Conservation (phyloP, 805 yeast species). For the Schwanniomyces polymorphus region DNA sequence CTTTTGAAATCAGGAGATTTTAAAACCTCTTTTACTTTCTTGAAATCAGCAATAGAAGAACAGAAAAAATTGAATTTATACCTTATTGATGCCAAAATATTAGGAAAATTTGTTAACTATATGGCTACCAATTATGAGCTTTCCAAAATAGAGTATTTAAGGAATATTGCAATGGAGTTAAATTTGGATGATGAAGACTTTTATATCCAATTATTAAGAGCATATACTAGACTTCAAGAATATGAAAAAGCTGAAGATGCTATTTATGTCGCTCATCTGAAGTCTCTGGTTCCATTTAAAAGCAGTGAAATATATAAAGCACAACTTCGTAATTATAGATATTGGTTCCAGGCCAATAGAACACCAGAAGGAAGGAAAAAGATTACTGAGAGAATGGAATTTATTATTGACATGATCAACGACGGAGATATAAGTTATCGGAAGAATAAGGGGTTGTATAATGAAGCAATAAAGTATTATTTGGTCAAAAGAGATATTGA, state of each 20-base stretch:
- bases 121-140: slow-evolving; percentile 20
- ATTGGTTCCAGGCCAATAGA: slow-evolving; percentile 20
- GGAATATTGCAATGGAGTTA: slow-evolving; percentile 15
- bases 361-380: slow-evolving; percentile 5
- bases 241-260: slow-evolving; percentile 31
- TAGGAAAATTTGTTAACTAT: slow-evolving; percentile 19
- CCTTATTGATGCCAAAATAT: slow-evolving; percentile 14
- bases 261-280: slow-evolving; percentile 30
- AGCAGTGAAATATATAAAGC: slow-evolving; percentile 23
- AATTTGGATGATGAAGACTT: slow-evolving; percentile 22
- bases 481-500: slow-evolving; percentile 14
- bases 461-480: slow-evolving; percentile 26
- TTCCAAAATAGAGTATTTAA: slow-evolving; percentile 16
- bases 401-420: slow-evolving; percentile 12
- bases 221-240: slow-evolving; percentile 29
- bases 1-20: slow-evolving; percentile 24
- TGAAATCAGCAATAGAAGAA: slow-evolving; percentile 17
- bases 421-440: slow-evolving; percentile 9
- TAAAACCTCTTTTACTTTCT: slow-evolving; percentile 25
- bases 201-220: slow-evolving; percentile 24
- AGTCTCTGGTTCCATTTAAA: slow-evolving; percentile 27
- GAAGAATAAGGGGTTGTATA: slow-evolving; percentile 13
- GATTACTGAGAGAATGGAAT: slow-evolving; percentile 9
- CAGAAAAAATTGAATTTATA: slow-evolving; percentile 13
- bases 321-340: slow-evolving; percentile 29